Conservation (phyloP, 352 stramenopile species). For the Thalassiosira mediterranea region DNA sequence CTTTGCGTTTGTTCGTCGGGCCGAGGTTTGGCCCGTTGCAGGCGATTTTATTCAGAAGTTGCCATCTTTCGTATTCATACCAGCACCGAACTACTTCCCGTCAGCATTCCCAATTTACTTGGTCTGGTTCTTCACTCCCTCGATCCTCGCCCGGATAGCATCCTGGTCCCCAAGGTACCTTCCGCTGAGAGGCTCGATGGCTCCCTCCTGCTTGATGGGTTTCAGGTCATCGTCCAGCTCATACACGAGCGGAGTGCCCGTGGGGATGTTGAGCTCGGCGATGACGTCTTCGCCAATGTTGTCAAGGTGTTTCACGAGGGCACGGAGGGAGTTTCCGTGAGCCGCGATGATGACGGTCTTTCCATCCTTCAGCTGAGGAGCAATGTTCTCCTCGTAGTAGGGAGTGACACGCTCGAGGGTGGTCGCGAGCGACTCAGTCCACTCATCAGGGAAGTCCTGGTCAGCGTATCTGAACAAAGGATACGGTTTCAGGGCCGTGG, state of each 20-base stretch:
- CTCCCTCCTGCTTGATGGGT: conserved; percentile 91
- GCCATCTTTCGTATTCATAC: too few species aligned
- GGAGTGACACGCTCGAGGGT: conserved; percentile 94
- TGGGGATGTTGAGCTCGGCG: conserved; percentile 96
- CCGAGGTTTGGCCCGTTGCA: too few species aligned
- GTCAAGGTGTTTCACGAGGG: conserved; percentile 98
- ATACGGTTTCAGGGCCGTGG: too few species aligned
- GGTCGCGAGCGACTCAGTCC: conserved; percentile 92
- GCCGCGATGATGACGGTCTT: conserved; percentile 97
- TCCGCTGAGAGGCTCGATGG: conserved; percentile 90
- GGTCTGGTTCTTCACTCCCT: conserved; percentile 97
- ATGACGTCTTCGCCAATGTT: conserved; percentile 96
- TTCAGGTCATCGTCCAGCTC: conserved; percentile 96
- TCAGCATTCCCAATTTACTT: conserved; percentile 53
- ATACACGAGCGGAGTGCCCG: conserved; percentile 87
- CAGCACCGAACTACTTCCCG: not conserved
- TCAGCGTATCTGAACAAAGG: conserved; percentile 66
- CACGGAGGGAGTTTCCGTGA: conserved; percentile 97
- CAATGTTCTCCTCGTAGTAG: conserved; percentile 95
- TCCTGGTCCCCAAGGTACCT: conserved; percentile 94
- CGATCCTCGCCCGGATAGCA: conserved; percentile 94
- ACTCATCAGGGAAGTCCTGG: conserved; percentile 75
- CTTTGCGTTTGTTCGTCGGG: too few species aligned
- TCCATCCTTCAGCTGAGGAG: conserved; percentile 91
- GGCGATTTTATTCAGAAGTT: too few species aligned